Evolutionary conservation across 768 basidiomycete species (phyloP).

Genomic region (Psilocybe subaeruginosa): DNA sequence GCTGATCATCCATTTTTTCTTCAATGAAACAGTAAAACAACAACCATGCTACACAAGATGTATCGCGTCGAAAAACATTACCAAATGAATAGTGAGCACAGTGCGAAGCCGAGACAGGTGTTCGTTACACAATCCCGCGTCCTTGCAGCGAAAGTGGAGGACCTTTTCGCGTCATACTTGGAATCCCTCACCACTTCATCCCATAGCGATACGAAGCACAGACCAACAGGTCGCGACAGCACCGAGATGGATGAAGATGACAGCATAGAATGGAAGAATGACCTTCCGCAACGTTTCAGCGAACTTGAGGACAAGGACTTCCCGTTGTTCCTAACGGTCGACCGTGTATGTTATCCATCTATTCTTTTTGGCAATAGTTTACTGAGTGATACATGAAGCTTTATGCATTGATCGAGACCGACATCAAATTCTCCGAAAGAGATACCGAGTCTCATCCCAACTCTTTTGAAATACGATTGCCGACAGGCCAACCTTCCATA

Average conservation of each 20-base stretch:
- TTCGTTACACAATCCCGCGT: conserved; percentile 73
- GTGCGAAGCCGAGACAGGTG: conserved; percentile 60
- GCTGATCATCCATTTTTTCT: not conserved
- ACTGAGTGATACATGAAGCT: conserved; percentile 35
- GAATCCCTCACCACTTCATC: conserved; percentile 42
- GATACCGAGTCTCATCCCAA: not conserved
- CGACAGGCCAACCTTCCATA: not conserved
- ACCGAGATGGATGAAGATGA: conserved; percentile 35
- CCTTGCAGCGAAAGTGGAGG: conserved; percentile 68
- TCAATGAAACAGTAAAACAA: conserved; percentile 59
- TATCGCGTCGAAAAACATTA: conserved; percentile 62
- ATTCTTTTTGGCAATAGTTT: not conserved
- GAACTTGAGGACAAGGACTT: conserved; percentile 62
- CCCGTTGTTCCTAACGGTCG: conserved; percentile 70
- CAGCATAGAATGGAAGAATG: conserved; percentile 36
- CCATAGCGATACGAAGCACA: not conserved
- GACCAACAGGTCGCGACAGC: conserved; percentile 6
- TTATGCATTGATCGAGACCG: conserved; percentile 50
- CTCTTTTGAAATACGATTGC: not conserved
- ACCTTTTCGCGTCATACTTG: conserved; percentile 59
- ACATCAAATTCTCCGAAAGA: conserved; percentile 30
- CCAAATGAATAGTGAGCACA: conserved; percentile 33
- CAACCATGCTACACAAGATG: conserved; percentile 79
- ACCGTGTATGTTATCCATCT: conserved; percentile 43
- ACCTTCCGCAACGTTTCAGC: conserved; percentile 57